Conservation (phyloP, 2,329 filamentous ascomycete genomes). For the Stenocarpella maydis region DNA sequence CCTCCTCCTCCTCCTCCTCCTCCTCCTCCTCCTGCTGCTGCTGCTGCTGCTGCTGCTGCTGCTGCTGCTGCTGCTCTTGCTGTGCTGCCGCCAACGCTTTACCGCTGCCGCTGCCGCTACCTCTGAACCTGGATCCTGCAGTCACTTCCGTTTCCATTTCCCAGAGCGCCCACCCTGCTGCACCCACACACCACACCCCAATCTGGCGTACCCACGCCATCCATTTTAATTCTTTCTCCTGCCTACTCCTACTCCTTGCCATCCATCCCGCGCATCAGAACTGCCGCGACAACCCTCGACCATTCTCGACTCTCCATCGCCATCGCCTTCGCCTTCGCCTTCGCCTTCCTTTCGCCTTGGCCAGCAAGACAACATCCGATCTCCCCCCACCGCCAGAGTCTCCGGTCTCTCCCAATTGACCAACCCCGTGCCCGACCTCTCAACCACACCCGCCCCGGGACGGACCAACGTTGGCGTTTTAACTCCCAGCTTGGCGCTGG, state of each 20-base stretch:
- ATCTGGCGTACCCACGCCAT: conserved; percentile 32
- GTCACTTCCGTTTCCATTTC: conserved; percentile 32
- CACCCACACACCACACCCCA: conserved; percentile 28
- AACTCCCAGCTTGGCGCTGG: conserved; percentile 30
- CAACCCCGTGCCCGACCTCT: not conserved
- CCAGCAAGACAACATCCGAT: conserved; percentile 11
- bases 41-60: not conserved
- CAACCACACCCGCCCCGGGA: not conserved
- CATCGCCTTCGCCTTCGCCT: no score
- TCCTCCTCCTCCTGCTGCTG: conserved; percentile 1
- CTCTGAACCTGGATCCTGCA: conserved; percentile 29
- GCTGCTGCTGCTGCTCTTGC: conserved; percentile 10
- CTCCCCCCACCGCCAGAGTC: conserved; percentile 2
- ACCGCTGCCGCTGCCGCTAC: conserved; percentile 11
- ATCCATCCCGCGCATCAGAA: conserved; percentile 26
- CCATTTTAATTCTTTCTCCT: conserved; percentile 31
- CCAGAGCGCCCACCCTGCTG: conserved; percentile 18
- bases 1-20: not conserved
- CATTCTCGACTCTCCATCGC: conserved; percentile 27
- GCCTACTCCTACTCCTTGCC: conserved; percentile 30
- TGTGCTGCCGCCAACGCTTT: no score
- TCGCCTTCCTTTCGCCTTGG: conserved; percentile 15
- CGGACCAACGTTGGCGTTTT: conserved; percentile 21
- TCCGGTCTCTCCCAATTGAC: not conserved
- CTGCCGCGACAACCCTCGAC: conserved; percentile 28